phyloP scores from a whole-genome alignment of 2,329 filamentous ascomycete species.

The Fusarium virguliforme region DNA sequence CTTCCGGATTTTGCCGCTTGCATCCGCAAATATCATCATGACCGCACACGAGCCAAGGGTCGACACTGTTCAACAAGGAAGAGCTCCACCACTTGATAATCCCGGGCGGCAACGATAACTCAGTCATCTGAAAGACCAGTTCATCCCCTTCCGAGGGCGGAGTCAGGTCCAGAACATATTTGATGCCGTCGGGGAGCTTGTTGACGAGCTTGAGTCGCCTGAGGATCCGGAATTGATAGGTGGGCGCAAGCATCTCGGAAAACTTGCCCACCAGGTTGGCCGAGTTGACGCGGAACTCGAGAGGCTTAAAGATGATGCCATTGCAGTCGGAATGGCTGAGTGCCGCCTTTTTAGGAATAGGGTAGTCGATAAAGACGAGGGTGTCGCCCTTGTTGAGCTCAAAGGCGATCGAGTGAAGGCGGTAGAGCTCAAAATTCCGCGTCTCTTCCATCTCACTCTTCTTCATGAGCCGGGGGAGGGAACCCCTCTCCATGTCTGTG shows the following conservation, averaged over 20 bases:
- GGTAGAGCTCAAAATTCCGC: conserved; percentile 50
- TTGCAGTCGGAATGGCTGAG: conserved; percentile 55
- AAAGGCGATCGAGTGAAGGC: conserved; percentile 48
- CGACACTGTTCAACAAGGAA: conserved; percentile 53
- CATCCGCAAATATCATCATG: conserved; percentile 62
- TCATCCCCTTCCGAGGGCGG: conserved; percentile 75
- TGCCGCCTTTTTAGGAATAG: conserved; percentile 39
- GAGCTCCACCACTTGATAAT: conserved; percentile 70
- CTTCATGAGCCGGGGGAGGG: conserved; percentile 27
- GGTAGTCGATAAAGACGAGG: conserved; percentile 62
- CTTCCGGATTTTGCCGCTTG: conserved; percentile 19
- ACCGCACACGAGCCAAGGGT: conserved; percentile 55
- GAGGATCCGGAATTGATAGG: conserved; percentile 59
- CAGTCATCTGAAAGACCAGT: conserved; percentile 71
- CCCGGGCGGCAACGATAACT: conserved; percentile 70
- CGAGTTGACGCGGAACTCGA: conserved; percentile 63
- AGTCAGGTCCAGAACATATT: conserved; percentile 75
- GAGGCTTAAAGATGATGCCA: conserved; percentile 54
- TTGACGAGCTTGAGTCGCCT: conserved; percentile 58
- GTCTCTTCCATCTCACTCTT: conserved; percentile 36
- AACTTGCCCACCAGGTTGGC: conserved; percentile 65
- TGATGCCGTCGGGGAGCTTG: conserved; percentile 62
- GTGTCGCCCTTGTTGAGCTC: conserved; percentile 60
- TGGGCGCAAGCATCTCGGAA: conserved; percentile 61
- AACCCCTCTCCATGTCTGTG: not conserved